Evolutionary conservation across 176 grass and related monocot genomes (phyloP).

Genomic region (Cenchrus purpureus): DNA sequence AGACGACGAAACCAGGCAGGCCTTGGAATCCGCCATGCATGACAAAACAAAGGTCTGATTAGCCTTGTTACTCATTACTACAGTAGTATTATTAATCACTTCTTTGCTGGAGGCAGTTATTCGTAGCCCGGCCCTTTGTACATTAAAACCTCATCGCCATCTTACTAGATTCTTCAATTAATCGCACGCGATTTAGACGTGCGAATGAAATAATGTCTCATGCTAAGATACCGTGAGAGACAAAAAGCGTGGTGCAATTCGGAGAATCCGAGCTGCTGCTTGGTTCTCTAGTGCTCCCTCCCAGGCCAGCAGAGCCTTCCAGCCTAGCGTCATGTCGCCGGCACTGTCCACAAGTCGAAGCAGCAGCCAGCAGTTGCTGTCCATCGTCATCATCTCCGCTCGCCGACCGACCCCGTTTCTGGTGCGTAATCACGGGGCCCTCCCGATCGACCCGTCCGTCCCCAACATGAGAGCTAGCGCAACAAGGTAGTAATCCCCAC

Average conservation of each 20-base stretch:
- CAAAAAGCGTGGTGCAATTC: conserved; percentile 31
- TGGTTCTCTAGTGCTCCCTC: conserved; percentile 12
- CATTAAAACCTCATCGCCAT: conserved; percentile 41
- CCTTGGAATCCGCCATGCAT: conserved; percentile 54
- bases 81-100: conserved; percentile 19
- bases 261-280: background rate
- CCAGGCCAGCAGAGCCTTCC: background rate
- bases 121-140: conserved; percentile 25
- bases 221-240: background rate
- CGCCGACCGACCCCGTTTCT: conserved; percentile 27
- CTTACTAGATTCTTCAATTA: conserved; percentile 26
- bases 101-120: conserved; percentile 10
- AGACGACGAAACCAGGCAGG: background rate
- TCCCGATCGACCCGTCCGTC: background rate
- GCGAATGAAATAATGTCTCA: background rate
- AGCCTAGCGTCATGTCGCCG: conserved; percentile 16
- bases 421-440: background rate
- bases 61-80: conserved; percentile 24
- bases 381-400: background rate
- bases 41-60: conserved; percentile 51
- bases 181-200: conserved; percentile 17
- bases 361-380: conserved; percentile 2
- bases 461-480: background rate
- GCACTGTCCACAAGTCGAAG: background rate
- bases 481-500: conserved; percentile 20